These are phyloP conservation scores for Blastobotrys illinoisensis DNA, from an alignment of 1,139 yeast species.

Conservation along the genomic window DNA sequence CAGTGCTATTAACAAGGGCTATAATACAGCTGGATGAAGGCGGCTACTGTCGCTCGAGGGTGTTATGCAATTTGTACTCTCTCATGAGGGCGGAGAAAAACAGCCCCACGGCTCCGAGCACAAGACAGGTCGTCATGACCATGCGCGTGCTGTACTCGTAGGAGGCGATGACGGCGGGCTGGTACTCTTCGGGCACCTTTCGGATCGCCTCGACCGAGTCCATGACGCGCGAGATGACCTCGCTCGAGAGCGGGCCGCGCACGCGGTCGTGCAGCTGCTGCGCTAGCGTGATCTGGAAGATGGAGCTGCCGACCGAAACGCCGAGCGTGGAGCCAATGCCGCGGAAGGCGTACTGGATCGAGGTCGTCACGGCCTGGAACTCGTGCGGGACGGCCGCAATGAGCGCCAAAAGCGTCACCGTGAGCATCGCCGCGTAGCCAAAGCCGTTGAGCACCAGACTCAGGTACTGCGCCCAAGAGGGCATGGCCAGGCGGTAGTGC, in stretches of 20 bases:
- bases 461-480: slow-evolving; percentile 27
- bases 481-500: slow-evolving; percentile 13
- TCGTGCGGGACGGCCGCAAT: slow-evolving; percentile 58
- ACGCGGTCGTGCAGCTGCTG: slow-evolving; percentile 33
- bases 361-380: slow-evolving; percentile 67
- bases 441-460: slow-evolving; percentile 45
- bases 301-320: slow-evolving; percentile 61
- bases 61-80: slow-evolving; percentile 38
- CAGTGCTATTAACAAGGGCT: no score
- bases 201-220: slow-evolving; percentile 53
- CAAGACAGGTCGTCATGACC: slow-evolving; percentile 47
- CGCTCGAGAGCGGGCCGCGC: slow-evolving; percentile 21
- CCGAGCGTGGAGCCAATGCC: slow-evolving; percentile 73
- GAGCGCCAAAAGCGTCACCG: slow-evolving; percentile 61
- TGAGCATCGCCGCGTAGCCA: slow-evolving; percentile 56
- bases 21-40: not conserved
- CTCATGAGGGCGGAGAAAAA: slow-evolving; percentile 30
- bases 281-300: slow-evolving; percentile 45
- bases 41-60: slow-evolving; percentile 14
- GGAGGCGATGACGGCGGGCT: slow-evolving; percentile 41
- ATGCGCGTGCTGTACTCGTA: slow-evolving; percentile 49
- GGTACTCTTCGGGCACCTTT: slow-evolving; percentile 46
- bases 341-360: slow-evolving; percentile 69
- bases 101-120: slow-evolving; percentile 37
- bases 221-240: slow-evolving; percentile 47